phyloP scores from a whole-genome alignment of 345 rosid species.

The Brassica nigra region DNA sequence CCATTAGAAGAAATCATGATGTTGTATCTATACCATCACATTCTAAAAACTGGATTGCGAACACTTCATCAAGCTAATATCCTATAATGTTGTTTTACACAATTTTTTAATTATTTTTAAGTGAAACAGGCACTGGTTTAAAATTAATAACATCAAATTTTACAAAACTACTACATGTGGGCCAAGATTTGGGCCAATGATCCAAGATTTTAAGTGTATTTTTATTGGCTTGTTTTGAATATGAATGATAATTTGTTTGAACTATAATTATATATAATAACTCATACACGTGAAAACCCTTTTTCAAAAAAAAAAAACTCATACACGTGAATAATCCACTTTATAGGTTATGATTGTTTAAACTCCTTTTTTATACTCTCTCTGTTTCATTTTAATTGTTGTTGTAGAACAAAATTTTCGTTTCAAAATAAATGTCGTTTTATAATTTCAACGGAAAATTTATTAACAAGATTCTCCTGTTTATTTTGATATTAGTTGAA shows the following conservation, averaged over 20 bases:
- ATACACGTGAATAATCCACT: neutral
- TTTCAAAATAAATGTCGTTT: too few species aligned
- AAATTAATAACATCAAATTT: neutral
- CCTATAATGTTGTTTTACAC: neutral
- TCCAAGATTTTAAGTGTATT: neutral
- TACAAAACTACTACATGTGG: neutral
- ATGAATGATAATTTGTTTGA: neutral
- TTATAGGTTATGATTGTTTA: neutral
- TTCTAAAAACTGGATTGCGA: neutral
- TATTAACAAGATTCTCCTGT: too few species aligned
- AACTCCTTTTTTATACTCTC: too few species aligned
- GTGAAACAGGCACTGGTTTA: neutral
- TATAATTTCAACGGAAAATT: too few species aligned
- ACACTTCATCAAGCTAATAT: neutral
- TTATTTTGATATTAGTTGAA: too few species aligned
- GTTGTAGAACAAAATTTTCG: too few species aligned
- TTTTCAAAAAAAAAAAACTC: neutral
- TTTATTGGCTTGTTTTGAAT: neutral
- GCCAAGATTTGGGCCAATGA: neutral
- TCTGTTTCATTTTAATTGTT: too few species aligned
- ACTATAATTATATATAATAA: neutral
- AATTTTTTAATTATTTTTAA: neutral
- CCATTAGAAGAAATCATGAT: neutral
- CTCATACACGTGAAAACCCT: neutral
- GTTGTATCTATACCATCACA: neutral